Base-by-base conservation (phyloP, 164 flowering plant genomes). In the Vitis labrusca region DNA sequence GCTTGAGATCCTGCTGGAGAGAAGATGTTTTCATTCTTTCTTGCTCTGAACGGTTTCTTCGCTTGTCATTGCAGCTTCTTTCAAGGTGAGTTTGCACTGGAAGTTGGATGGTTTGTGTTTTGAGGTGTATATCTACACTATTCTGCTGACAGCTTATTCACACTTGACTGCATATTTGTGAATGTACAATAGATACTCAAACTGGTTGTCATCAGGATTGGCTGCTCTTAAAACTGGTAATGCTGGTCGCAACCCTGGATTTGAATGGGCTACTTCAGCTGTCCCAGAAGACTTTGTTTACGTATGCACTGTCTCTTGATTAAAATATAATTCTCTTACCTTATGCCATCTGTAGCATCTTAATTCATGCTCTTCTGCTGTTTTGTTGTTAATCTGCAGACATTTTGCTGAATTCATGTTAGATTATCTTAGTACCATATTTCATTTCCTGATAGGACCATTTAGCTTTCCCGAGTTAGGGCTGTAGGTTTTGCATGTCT, bases 1-100 rank as follows among this genome's bases (percentile, higher is more conserved):
- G 94, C 88, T 74, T 96, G 85, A 85, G 84, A 77, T 80, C 91
- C 66, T 93, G 98, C 84, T 93, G 98, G 99, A 87, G 80, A 64
- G 93, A 96, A 72, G 97, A 96, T 83, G 90, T 93, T 72, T 80
- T 93, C 68, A 79, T 93, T 62, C 57, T 89, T 59, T 88, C 97
- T 74, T 87, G 83, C 81, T 84, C 97, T 27, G 98, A 96, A 83
- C 93, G 91, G 86, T 93, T 96, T 72, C 86, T 96, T 32, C 92
- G 97, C 58, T 80, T 96, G 67, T 83, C 94, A 65, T 81, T 96
- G 83, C 98, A 96, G 83, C 98, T 96, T 80, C 78, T 96, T 59
- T 85, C 99, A 57, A 87, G 99, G 99, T 90, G 29, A 49, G 78
- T 70, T 65, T 67, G 68, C 14, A 48, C 59, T 66, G 50, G 48